phyloP scores from a whole-genome alignment of 441 rosid genomes.

The Gossypium aridum region DNA sequence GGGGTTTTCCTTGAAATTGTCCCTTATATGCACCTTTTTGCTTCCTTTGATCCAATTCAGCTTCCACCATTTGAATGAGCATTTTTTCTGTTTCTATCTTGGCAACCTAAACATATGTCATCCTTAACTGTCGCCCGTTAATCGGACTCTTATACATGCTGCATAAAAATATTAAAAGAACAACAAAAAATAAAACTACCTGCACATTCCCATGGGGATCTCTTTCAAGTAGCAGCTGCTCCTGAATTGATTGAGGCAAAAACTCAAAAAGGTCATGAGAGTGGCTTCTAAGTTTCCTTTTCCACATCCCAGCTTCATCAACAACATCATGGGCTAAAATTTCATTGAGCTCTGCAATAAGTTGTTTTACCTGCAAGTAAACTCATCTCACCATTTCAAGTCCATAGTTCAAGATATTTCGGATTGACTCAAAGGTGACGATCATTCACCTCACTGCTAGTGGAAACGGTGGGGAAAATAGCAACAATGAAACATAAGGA shows the following conservation, averaged over 20 bases:
- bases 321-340: conserved; percentile 81
- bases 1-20: conserved; percentile 86
- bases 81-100: conserved; percentile 98
- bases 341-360: conserved; percentile 90
- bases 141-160: background rate
- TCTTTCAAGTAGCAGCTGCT: conserved; percentile 94
- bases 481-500: background rate
- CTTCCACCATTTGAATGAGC: conserved; percentile 98
- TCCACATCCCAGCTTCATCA: conserved; percentile 83
- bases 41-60: conserved; percentile 86
- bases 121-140: background rate
- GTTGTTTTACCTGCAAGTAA: conserved; percentile 69
- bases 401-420: background rate
- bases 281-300: conserved; percentile 73
- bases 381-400: background rate
- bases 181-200: background rate
- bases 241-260: conserved; percentile 72
- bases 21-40: conserved; percentile 64
- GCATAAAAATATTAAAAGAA: background rate
- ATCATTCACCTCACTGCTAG: background rate
- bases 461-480: background rate
- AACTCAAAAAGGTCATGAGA: conserved; percentile 78
- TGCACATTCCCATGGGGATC: conserved; percentile 81
- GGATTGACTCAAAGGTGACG: background rate
- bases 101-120: conserved; percentile 56